Percentiles rank a stretch among this genome's conserved stretches.
phyloP scores from a whole-genome alignment of 352 stramenopile genomes.

The Globisporangium nodosum region DNA sequence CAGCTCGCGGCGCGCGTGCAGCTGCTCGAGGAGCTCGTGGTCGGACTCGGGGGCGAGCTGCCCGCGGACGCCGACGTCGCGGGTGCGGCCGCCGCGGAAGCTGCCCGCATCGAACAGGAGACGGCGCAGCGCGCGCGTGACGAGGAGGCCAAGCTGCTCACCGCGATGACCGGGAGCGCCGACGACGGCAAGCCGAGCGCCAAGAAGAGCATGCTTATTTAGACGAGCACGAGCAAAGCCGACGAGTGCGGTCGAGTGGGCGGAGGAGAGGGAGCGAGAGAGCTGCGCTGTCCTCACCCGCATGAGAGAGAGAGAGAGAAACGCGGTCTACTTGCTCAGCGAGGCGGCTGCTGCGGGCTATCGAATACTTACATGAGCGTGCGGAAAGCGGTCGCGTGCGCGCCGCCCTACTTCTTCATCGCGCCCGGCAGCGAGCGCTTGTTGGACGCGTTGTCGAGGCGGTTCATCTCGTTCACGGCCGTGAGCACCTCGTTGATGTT shows the following conservation, averaged over 20 bases:
- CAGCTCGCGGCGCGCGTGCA: slow-evolving; percentile 43
- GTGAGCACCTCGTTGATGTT: slow-evolving; percentile 98
- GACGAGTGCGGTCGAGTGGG: too few relatives aligned
- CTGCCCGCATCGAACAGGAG: slow-evolving; percentile 26
- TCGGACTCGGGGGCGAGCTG: slow-evolving; percentile 49
- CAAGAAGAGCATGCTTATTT: slow-evolving; percentile 70
- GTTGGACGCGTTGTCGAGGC: slow-evolving; percentile 82
- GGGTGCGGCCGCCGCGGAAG: slow-evolving; percentile 15
- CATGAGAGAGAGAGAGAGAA: neutral
- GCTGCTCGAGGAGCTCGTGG: slow-evolving; percentile 56
- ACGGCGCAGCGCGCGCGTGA: slow-evolving; percentile 35
- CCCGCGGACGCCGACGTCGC: slow-evolving; percentile 49
- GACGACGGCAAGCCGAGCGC: slow-evolving; percentile 8
- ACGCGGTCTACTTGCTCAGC: neutral
- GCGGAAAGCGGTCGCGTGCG: neutral
- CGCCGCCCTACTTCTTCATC: slow-evolving; percentile 46
- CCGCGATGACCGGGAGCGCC: slow-evolving; percentile 12
- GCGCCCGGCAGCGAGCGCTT: slow-evolving; percentile 71
- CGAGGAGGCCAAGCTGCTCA: slow-evolving; percentile 40
- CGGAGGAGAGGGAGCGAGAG: neutral
- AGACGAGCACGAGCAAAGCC: slow-evolving; percentile 13
- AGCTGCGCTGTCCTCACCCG: too few relatives aligned
- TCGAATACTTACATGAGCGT: slow-evolving; percentile 4
- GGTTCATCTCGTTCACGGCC: slow-evolving; percentile 97
- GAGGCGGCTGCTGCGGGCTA: neutral